phyloP scores from a whole-genome alignment of 2,329 filamentous ascomycete genomes.

The Lomentospora prolificans region DNA sequence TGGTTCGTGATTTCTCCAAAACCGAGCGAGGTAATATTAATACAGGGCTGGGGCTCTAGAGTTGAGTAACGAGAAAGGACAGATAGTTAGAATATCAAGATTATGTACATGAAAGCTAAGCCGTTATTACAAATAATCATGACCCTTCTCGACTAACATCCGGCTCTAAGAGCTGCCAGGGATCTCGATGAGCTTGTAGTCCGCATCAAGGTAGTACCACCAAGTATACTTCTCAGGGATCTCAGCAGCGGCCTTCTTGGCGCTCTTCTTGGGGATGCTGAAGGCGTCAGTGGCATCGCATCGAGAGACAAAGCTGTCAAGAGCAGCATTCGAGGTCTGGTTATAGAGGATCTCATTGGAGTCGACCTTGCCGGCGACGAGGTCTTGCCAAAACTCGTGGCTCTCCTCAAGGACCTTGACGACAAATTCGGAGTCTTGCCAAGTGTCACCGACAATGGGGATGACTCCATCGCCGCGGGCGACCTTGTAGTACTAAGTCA shows the following conservation, averaged over 20 bases:
- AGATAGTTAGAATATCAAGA: no score
- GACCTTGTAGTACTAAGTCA: constrained; percentile 28
- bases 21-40: no score
- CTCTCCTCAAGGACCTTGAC: constrained; percentile 23
- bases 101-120: no score
- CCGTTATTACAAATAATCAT: no score
- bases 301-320: constrained; percentile 23
- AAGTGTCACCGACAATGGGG: constrained; percentile 25
- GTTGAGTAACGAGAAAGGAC: no score
- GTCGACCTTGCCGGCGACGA: constrained; percentile 26
- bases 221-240: constrained; percentile 22
- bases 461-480: constrained; percentile 24
- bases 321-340: constrained; percentile 25
- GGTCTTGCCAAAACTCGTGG: constrained; percentile 28
- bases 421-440: constrained; percentile 24
- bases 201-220: constrained; percentile 27
- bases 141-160: no score
- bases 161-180: constrained; percentile 2
- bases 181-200: constrained; percentile 21
- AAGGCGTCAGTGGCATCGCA: constrained; percentile 22
- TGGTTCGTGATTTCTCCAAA: background rate
- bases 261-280: constrained; percentile 19
- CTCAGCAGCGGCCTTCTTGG: constrained; percentile 19
- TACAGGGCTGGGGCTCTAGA: no score
- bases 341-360: constrained; percentile 28